Evolutionary conservation across 441 rosid genomes (phyloP), one percentile per base, ranked within the genome.

Genomic region (Erodium trifolium): DNA sequence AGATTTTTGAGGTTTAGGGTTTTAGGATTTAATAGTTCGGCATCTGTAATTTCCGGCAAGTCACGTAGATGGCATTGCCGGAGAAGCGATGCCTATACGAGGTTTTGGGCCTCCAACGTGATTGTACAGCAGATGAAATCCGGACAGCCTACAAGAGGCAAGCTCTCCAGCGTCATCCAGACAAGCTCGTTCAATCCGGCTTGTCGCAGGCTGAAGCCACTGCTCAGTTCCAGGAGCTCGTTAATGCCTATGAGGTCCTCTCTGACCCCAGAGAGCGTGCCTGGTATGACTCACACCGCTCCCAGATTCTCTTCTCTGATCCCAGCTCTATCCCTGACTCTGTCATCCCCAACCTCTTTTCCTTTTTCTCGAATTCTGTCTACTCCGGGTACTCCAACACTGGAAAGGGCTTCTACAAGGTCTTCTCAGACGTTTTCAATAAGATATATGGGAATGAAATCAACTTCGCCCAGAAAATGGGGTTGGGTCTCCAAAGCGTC

Each of bases 231-330:
- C 99, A 94, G 77, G 96, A 92, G 80, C 97, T 94, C 19, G 79
- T 79, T 34, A 89, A 84, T 71, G 96, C 98, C 10, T 23, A 23
- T 23, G 27, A 23, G 27, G 27, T 23, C 27, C 27, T 23, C 27
- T 23, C 27, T 23, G 27, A 23, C 27, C 27, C 27, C 27, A 23
- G 27, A 23, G 27, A 23, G 27, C 94, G 99, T 23, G 82, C 98
- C 19, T 90, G 94, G 96, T 94, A 94, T 70, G 99, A 94, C 69
- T 86, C 92, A 73, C 98, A 92, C 72, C 93, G 99, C 47, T 90
- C 97, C 49, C 97, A 90, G 71, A 87, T 92, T 81, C 88, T 94
- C 72, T 94, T 94, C 87, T 87, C 97, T 76, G 86, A 85, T 65
- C 80, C 78, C 60, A 47, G 87, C 12, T 43, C 88, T 2, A 71